Conservation (phyloP, 2,329 filamentous ascomycete species). For the Pezicula carpinea region DNA sequence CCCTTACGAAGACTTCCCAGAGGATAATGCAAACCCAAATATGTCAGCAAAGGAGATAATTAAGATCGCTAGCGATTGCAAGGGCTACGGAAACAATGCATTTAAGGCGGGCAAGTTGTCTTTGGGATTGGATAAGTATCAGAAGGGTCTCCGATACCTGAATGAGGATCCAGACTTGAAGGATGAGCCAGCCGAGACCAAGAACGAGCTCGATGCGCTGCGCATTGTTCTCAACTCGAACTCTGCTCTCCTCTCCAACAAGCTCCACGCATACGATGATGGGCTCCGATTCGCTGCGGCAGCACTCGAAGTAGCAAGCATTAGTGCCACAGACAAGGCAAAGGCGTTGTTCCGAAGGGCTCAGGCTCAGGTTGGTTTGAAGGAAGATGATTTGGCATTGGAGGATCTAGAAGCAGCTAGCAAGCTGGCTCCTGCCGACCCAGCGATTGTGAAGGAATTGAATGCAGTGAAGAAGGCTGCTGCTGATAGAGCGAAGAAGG, state of each 20-base stretch:
- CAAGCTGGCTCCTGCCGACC: slow-evolving; percentile 70
- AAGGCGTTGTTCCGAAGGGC: slow-evolving; percentile 87
- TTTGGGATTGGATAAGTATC: slow-evolving; percentile 82
- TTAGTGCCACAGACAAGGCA: slow-evolving; percentile 72
- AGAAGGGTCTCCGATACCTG: slow-evolving; percentile 86
- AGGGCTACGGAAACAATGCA: slow-evolving; percentile 86
- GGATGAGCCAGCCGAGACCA: slow-evolving; percentile 64
- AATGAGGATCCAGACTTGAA: slow-evolving; percentile 78
- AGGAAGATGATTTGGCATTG: slow-evolving; percentile 80
- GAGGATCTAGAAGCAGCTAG: slow-evolving; percentile 72
- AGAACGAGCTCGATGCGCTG: slow-evolving; percentile 63
- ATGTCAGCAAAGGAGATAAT: slow-evolving; percentile 65
- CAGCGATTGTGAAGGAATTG: slow-evolving; percentile 70
- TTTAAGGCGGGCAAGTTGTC: slow-evolving; percentile 75
- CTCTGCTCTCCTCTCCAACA: slow-evolving; percentile 78
- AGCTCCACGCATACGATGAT: slow-evolving; percentile 68
- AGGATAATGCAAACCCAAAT: slow-evolving; percentile 63
- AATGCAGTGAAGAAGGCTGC: slow-evolving; percentile 72
- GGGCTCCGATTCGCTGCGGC: slow-evolving; percentile 65
- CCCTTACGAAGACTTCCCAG: slow-evolving; percentile 91
- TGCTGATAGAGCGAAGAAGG: slow-evolving; percentile 71
- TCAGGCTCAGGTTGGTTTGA: slow-evolving; percentile 67
- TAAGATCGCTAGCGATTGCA: slow-evolving; percentile 78
- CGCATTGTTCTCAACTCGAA: slow-evolving; percentile 88
- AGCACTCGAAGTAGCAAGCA: slow-evolving; percentile 63